Conservation (phyloP, 2,329 filamentous ascomycete genomes). For the Xylaria sp. region DNA sequence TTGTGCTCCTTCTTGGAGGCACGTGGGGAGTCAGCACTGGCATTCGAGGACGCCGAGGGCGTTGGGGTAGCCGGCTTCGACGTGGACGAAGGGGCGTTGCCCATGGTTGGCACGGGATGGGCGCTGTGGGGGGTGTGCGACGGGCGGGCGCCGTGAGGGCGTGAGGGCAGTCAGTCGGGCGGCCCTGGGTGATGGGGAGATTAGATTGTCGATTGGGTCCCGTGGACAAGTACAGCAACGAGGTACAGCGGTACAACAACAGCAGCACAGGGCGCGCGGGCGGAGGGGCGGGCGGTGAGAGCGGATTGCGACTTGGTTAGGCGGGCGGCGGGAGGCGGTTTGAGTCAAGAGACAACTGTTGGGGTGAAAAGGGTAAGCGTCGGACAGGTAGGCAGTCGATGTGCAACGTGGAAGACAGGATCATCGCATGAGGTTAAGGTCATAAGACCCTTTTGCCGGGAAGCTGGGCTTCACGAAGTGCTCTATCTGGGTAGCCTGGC, state of each 20-base stretch:
- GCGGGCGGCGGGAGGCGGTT: neutral
- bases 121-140: constrained; percentile 22
- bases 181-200: neutral
- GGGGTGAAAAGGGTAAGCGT: constrained; percentile 2
- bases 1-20: constrained; percentile 51
- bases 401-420: constrained; percentile 34
- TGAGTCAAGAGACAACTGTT: constrained; percentile 16
- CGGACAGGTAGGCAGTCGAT: constrained; percentile 13
- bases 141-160: constrained; percentile 22
- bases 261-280: neutral
- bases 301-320: constrained; percentile 4
- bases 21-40: constrained; percentile 42
- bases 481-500: neutral
- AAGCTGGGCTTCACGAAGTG: constrained; percentile 18
- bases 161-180: constrained; percentile 16
- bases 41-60: constrained; percentile 31
- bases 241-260: neutral
- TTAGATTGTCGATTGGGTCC: constrained; percentile 21
- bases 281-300: constrained; percentile 27
- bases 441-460: constrained; percentile 35
- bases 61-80: constrained; percentile 44
- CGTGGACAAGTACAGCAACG: constrained; percentile 18
- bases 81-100: constrained; percentile 49
- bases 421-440: constrained; percentile 38
- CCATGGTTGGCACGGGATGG: constrained; percentile 45